Conservation (phyloP, 202 grass and related monocot genomes). For the Bolboschoenoplectus hybrid region DNA sequence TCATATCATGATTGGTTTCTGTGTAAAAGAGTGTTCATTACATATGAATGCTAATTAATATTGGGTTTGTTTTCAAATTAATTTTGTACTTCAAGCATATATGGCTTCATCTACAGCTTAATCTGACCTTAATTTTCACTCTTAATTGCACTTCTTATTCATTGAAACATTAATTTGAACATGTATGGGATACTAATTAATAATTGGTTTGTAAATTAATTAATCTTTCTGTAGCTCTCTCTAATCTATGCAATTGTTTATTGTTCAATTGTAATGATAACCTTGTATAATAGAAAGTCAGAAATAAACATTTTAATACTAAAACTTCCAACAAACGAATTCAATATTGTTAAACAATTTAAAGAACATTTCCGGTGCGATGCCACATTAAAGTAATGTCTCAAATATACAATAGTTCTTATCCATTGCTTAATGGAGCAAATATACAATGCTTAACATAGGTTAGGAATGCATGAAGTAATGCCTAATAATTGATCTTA, state of each 20-base stretch:
- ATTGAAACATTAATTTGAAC: not conserved
- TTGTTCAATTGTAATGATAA: slow-evolving; percentile 12
- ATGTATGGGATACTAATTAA: not conserved
- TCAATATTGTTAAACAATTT: slow-evolving; percentile 5
- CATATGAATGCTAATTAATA: slow-evolving; percentile 24
- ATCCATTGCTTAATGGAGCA: not conserved
- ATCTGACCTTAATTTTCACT: not conserved
- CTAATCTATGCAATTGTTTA: not conserved
- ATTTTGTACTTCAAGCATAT: not conserved
- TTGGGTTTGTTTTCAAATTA: not conserved
- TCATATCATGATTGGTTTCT: not conserved
- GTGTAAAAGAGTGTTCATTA: slow-evolving; percentile 30
- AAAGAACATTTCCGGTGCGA: not conserved
- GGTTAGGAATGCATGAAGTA: not conserved
- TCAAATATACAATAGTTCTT: slow-evolving; percentile 3
- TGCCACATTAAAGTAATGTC: slow-evolving; percentile 31
- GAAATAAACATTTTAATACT: not conserved
- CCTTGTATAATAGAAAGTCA: slow-evolving; percentile 23
- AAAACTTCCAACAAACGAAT: slow-evolving; percentile 23
- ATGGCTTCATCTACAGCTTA: not conserved
- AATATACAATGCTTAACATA: not conserved
- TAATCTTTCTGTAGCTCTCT: not conserved
- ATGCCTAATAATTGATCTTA: slow-evolving; percentile 27
- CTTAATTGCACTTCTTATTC: not conserved
- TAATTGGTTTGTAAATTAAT: slow-evolving; percentile 13